Evolutionary conservation across 345 rosid species (phyloP), one percentile per base, ranked within the genome.

Genomic region (Salix udensis): DNA sequence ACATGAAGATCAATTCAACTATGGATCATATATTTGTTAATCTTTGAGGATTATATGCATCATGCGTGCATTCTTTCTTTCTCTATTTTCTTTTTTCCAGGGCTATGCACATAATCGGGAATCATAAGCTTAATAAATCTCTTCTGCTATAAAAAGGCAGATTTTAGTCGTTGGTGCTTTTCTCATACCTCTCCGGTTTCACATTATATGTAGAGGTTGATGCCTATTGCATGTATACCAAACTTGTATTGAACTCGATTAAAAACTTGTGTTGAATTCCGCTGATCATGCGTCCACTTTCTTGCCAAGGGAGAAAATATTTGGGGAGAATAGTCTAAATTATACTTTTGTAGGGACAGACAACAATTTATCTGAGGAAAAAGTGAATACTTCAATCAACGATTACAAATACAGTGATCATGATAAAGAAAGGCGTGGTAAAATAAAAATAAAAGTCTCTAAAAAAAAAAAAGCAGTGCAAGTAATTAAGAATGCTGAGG

Each of bases 331-430:
- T 16, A 24, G 48, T 44, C 69, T 24, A 46, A 58, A 5, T 68
- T 74, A 48, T 24, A 19, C 18, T 66, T 46, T 31, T 66, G 55
- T 44, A 37, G 40, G 61, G 74, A 23, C 77, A 60, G 73, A 37
- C 71, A 71, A 68, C 58, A 70, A 31, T 46, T 10, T 19, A 6
- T 66, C 24, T 6, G 10, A 21, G 23, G 65, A 39, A 42, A 67
- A 75, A 14, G 46, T 8, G 39, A 4, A 44, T 39, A 4, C 9
- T 60, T 76, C 16, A 40, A 36, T 58, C 15, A 70, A 77, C 74
- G 69, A 80, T 75, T 76, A 55, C n/a, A 21, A 44, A 65, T 42
- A 46, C 24, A 60, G 28, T n/a, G n/a, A n/a, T 68, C 5, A 72
- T 81, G 68, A 9, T 19, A 14, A 40, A 68, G 73, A 18, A 44